A percentile compares a stretch with the other conserved stretches of the same genome.
Evolutionary conservation across 192 early-diverging fungal genomes (phyloP).

Genomic region (Gonapodya sp.): DNA sequence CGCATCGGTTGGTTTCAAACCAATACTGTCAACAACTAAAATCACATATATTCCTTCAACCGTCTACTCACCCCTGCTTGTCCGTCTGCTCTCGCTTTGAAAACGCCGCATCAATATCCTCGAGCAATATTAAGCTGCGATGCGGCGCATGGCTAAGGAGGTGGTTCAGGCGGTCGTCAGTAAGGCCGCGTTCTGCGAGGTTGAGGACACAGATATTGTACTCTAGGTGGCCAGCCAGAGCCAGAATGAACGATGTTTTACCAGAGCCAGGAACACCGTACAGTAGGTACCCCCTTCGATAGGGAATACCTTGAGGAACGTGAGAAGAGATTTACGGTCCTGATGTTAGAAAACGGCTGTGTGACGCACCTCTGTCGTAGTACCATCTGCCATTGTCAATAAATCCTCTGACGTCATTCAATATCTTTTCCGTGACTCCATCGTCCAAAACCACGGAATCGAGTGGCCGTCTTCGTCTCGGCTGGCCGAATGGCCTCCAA

Average conservation of each 20-base stretch:
- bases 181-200: constrained; percentile 68
- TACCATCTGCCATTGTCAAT: constrained; percentile 76
- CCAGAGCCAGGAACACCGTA: constrained; percentile 85
- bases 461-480: constrained; percentile 63
- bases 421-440: constrained; percentile 52
- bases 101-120: constrained; percentile 82
- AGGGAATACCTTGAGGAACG: constrained; percentile 56
- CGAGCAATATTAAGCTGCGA: constrained; percentile 67
- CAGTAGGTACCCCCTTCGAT: constrained; percentile 77
- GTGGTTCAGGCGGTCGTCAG: constrained; percentile 74
- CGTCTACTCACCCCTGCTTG: constrained; percentile 49
- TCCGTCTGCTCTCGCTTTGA: constrained; percentile 55
- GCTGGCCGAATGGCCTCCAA: constrained; percentile 93
- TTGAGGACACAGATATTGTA: constrained; percentile 86
- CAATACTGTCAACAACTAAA: neutral
- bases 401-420: constrained; percentile 63
- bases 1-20: neutral
- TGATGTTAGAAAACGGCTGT: constrained; percentile 12
- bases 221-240: constrained; percentile 70
- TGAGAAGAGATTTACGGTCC: neutral
- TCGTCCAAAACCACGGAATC: constrained; percentile 65
- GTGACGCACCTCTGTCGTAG: constrained; percentile 50
- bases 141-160: constrained; percentile 69
- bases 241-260: constrained; percentile 88
- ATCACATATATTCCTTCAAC: neutral